These are phyloP conservation scores for Tulasnella sp. DNA, from an alignment of 768 basidiomycete genomes.

Conservation along the genomic window DNA sequence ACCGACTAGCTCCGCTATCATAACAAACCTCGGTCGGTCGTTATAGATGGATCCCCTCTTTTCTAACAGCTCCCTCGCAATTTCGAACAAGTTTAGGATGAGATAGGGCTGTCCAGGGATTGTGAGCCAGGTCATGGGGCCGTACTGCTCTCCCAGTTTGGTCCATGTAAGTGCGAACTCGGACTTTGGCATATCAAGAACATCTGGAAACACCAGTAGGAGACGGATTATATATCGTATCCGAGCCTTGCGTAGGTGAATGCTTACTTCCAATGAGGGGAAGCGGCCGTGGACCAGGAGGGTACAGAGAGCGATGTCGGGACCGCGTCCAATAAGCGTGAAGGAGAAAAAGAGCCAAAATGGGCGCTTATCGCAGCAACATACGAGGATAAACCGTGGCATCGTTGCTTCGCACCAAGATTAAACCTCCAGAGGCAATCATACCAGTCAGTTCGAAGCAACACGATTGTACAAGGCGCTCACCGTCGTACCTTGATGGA, in stretches of 20 bases:
- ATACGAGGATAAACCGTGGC: no score
- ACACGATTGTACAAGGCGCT: no score
- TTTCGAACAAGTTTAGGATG: slow-evolving; percentile 14
- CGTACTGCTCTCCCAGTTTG: slow-evolving; percentile 3
- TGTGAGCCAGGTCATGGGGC: background rate
- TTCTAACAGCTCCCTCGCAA: slow-evolving; percentile 20
- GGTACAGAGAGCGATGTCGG: no score
- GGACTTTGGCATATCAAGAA: slow-evolving; percentile 25
- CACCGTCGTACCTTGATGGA: no score
- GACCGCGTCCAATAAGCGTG: no score
- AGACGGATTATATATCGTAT: background rate
- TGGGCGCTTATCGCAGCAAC: no score
- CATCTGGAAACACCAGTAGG: background rate
- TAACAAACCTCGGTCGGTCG: slow-evolving; percentile 16
- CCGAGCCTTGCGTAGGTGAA: no score
- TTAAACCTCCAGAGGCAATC: no score
- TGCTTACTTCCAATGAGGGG: background rate
- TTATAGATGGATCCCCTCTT: slow-evolving; percentile 16
- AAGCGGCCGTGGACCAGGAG: background rate
- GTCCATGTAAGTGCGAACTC: background rate
- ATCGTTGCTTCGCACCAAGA: no score
- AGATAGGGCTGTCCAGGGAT: slow-evolving; percentile 15
- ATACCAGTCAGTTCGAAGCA: no score
- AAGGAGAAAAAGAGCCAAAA: no score
- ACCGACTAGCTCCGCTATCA: background rate